phyloP scores from a whole-genome alignment of 768 basidiomycete species.

The Suillus placidus region DNA sequence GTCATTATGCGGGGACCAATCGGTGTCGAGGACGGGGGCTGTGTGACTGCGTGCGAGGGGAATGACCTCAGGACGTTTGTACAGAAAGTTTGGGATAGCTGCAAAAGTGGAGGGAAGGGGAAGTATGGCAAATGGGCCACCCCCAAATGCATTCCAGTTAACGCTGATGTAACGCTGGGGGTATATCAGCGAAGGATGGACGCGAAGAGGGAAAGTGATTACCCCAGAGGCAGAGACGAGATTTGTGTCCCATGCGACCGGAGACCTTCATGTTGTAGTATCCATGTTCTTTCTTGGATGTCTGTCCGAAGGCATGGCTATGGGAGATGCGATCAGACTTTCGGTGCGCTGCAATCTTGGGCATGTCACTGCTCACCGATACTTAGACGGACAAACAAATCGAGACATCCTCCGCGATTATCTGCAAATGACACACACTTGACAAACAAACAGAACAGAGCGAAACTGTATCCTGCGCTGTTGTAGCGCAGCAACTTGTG shows the following conservation, averaged over 20 bases:
- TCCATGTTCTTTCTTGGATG: conserved; percentile 81
- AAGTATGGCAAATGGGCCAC: conserved; percentile 93
- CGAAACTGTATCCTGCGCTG: background rate
- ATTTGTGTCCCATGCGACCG: conserved; percentile 95
- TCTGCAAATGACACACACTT: background rate
- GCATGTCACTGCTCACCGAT: conserved; percentile 62
- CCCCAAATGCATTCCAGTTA: conserved; percentile 94
- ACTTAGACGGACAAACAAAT: conserved; percentile 85
- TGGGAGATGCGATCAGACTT: conserved; percentile 8
- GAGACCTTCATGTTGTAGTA: conserved; percentile 86
- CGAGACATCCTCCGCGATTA: conserved; percentile 61
- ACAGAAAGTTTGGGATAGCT: conserved; percentile 54
- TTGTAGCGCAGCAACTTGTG: no score
- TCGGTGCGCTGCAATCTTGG: conserved; percentile 12
- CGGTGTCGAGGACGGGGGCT: conserved; percentile 88
- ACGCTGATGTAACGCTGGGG: conserved; percentile 80
- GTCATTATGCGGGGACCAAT: conserved; percentile 96
- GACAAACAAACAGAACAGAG: background rate
- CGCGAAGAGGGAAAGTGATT: conserved; percentile 30
- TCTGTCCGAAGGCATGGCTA: conserved; percentile 92
- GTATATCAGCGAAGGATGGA: conserved; percentile 7
- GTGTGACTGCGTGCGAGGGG: conserved; percentile 90
- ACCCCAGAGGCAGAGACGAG: conserved; percentile 84
- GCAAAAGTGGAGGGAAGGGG: conserved; percentile 79
- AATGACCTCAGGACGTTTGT: conserved; percentile 88